Conservation (phyloP, 2,329 filamentous ascomycete genomes). For the Emmonsia crescens region DNA sequence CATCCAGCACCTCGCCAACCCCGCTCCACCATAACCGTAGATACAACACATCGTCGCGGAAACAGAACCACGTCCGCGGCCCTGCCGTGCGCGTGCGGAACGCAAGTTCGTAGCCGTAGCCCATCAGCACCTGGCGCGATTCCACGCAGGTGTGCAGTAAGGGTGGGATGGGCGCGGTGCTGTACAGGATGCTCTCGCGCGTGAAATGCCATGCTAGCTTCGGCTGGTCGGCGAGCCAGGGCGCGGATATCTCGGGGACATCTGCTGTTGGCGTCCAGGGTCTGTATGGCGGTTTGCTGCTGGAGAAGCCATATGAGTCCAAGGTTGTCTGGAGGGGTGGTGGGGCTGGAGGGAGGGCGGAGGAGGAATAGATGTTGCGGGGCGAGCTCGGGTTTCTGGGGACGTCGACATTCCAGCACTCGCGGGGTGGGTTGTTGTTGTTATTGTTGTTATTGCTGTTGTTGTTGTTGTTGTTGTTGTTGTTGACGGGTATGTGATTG, state of each 20-base stretch:
- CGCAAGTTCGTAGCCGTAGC: not conserved
- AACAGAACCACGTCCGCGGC: not conserved
- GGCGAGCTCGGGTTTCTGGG: not conserved
- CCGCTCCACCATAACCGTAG: not conserved
- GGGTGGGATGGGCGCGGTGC: not conserved
- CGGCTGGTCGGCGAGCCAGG: not conserved
- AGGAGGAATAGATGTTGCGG: no score
- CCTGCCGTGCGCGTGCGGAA: not conserved
- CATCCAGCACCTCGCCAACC: not conserved
- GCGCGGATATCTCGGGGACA: not conserved
- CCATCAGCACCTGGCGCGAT: not conserved
- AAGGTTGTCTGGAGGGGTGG: not conserved
- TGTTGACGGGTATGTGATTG: not conserved
- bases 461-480: no score
- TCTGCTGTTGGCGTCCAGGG: conserved; percentile 31
- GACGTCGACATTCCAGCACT: not conserved
- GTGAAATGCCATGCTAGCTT: not conserved
- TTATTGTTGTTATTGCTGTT: no score
- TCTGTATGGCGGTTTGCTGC: conserved; percentile 30
- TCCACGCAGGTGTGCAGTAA: not conserved
- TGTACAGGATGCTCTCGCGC: not conserved
- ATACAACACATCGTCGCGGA: not conserved
- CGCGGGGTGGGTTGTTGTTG: not conserved
- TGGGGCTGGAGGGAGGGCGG: not conserved
- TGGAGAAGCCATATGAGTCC: not conserved